Evolutionary conservation across 1,284 basidiomycete genomes (phyloP).

Genomic region (Leccinum huronense): DNA sequence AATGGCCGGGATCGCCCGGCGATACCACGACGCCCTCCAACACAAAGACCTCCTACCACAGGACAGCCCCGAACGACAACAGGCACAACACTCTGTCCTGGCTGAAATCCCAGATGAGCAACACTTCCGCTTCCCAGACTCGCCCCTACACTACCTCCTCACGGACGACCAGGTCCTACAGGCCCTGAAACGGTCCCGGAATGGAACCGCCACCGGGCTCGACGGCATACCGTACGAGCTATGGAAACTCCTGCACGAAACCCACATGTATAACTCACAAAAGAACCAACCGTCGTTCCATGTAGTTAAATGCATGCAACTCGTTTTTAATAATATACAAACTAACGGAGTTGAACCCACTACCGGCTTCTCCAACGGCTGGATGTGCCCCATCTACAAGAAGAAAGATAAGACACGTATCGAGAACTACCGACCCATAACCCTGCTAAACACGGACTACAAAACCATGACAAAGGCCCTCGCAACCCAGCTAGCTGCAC

Average conservation of each 20-base stretch:
- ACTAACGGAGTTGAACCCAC: background rate
- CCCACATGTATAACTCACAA: background rate
- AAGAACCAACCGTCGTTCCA: background rate
- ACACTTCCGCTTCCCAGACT: background rate
- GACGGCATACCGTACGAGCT: background rate
- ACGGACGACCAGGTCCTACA: background rate
- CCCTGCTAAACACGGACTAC: conserved; percentile 18
- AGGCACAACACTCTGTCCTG: background rate
- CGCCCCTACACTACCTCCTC: background rate
- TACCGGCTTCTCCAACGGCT: background rate
- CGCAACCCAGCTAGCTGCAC: background rate
- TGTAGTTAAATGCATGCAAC: background rate
- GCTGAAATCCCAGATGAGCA: background rate
- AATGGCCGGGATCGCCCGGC: background rate
- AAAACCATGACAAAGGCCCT: conserved; percentile 13
- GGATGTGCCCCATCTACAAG: conserved; percentile 18
- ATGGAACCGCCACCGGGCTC: background rate
- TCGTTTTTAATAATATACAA: conserved; percentile 12
- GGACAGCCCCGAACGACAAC: background rate
- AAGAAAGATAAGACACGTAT: conserved; percentile 12
- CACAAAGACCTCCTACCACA: background rate
- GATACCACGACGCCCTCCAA: background rate
- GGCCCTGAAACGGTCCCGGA: background rate
- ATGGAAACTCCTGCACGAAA: background rate
- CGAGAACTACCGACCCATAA: conserved; percentile 14